A percentile compares a stretch with the other conserved stretches of the same genome.
Conservation (phyloP, 2,329 filamentous ascomycete genomes). For the Leptoxyphium fumago region DNA sequence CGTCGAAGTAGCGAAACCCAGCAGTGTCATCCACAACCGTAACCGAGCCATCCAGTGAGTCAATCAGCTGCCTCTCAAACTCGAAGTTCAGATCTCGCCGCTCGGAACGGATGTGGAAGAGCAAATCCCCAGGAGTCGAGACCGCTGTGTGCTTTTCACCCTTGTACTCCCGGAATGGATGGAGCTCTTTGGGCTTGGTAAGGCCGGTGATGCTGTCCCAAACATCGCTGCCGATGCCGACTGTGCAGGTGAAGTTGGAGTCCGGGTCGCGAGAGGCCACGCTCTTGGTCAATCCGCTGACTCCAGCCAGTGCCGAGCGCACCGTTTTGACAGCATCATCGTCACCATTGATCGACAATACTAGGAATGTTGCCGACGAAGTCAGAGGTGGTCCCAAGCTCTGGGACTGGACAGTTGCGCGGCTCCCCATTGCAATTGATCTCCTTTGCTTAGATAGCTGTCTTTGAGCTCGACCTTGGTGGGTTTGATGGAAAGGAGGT, state of each 20-base stretch:
- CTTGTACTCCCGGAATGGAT: conserved; percentile 33
- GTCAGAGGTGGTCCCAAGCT: neutral
- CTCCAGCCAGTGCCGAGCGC: conserved; percentile 23
- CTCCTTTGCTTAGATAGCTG: no score
- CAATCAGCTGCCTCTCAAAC: conserved; percentile 41
- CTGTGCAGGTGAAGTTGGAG: conserved; percentile 34
- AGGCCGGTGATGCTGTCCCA: conserved; percentile 36
- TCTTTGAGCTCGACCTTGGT: no score
- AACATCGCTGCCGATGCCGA: conserved; percentile 38
- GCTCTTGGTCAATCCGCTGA: conserved; percentile 37
- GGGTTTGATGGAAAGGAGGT: no score
- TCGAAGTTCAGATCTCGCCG: conserved; percentile 44
- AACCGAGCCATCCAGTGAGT: conserved; percentile 33
- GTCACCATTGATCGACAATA: neutral
- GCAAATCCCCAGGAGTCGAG: conserved; percentile 41
- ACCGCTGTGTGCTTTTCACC: conserved; percentile 37
- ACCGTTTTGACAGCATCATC: neutral
- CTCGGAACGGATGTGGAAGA: conserved; percentile 45
- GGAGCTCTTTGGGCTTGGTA: conserved; percentile 37
- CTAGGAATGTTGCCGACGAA: neutral
- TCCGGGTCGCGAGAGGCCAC: conserved; percentile 36
- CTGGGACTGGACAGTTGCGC: neutral
- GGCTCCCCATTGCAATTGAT: no score
- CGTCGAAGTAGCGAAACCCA: conserved; percentile 46
- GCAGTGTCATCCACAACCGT: conserved; percentile 37